These are phyloP conservation scores for Marsdenia floribunda DNA, from an alignment of 257 asterid genomes.

Conservation along the genomic window DNA sequence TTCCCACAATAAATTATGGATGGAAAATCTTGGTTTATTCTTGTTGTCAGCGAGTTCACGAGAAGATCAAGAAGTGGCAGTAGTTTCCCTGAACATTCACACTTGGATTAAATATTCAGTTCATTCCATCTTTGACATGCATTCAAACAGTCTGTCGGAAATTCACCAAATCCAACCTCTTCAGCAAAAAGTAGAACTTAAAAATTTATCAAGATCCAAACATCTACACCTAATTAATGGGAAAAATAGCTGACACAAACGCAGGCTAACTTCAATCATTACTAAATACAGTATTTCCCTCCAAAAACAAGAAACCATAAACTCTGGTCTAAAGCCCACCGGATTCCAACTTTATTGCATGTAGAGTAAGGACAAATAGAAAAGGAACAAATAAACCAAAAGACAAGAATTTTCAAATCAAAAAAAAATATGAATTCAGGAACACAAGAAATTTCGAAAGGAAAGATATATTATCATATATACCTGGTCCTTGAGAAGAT, in stretches of 20 bases:
- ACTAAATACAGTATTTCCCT: not conserved
- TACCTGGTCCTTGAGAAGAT: slow-evolving; percentile 47
- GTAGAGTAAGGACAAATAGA: not conserved
- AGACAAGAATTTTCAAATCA: not conserved
- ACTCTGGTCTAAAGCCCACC: not conserved
- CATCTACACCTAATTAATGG: not conserved
- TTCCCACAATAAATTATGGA: not conserved
- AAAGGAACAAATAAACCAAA: not conserved
- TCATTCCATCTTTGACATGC: not conserved
- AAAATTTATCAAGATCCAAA: not conserved
- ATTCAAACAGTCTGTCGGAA: not conserved
- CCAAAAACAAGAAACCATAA: not conserved
- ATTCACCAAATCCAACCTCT: not conserved
- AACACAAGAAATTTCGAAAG: too few species aligned
- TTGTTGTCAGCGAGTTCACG: not conserved
- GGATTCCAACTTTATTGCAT: not conserved
- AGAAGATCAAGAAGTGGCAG: not conserved
- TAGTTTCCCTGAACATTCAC: not conserved
- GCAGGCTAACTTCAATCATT: not conserved
- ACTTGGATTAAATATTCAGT: not conserved
- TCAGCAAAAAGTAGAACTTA: not conserved
- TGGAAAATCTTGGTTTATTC: not conserved
- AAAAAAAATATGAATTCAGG: not conserved
- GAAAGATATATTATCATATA: not conserved
- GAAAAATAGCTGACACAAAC: not conserved